Conservation (phyloP, 78 protist species). For the Mantamonas sphyraenae region DNA sequence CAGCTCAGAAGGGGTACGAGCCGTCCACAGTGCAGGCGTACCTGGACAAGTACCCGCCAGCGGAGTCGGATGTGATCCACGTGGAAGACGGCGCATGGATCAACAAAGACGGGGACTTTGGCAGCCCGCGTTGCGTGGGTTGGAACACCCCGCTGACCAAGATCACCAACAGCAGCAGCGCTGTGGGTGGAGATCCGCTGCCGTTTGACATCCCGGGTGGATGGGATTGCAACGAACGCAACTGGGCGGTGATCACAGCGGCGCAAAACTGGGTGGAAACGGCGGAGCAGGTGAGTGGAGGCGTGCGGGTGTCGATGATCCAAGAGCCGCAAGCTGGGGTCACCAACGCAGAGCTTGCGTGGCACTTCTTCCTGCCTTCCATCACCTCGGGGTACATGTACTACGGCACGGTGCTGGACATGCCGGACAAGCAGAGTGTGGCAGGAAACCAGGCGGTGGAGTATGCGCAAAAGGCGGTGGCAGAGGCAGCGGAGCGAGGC, state of each 20-base stretch:
- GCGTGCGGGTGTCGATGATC: neutral
- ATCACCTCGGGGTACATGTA: neutral
- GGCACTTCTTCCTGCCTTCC: conserved; percentile 2
- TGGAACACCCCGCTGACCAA: conserved; percentile 1
- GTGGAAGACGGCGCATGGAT: conserved; percentile 2
- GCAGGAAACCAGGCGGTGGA: neutral
- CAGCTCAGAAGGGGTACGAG: neutral
- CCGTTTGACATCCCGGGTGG: neutral
- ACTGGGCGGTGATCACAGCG: conserved; percentile 1
- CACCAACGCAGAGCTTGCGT: neutral
- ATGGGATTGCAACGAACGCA: neutral
- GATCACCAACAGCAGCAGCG: neutral
- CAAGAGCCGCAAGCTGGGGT: neutral
- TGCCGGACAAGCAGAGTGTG: neutral
- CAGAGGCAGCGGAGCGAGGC: too few species aligned
- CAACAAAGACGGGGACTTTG: neutral
- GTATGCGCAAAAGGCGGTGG: neutral
- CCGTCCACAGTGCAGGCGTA: neutral
- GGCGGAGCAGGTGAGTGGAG: neutral
- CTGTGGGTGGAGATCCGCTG: too few species aligned
- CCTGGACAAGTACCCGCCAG: neutral
- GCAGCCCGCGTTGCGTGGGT: neutral
- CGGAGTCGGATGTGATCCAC: neutral
- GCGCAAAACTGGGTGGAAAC: neutral
- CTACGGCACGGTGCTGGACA: neutral